phyloP scores from a whole-genome alignment of 1,284 basidiomycete species.

The Microbotryomycetes sp. region DNA sequence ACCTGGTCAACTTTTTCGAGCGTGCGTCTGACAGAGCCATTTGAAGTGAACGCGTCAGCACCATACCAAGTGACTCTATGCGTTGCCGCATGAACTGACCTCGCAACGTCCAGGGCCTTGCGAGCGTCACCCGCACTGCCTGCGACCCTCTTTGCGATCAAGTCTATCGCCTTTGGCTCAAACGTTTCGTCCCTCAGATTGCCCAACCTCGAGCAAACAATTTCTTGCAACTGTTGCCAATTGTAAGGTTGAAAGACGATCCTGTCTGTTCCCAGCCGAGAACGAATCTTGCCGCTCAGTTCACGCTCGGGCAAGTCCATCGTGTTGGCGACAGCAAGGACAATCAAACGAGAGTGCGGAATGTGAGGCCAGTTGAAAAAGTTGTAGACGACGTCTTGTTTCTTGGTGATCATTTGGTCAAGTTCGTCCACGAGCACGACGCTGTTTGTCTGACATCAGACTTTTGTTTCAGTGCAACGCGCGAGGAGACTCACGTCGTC shows the following conservation, averaged over 20 bases:
- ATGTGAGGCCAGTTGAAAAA: conserved; percentile 99
- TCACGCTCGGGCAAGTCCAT: conserved; percentile 95
- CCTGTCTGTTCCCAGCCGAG: conserved; percentile 75
- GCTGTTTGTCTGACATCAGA: conserved; percentile 46
- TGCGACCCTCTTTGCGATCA: conserved; percentile 85
- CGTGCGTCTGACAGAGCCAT: conserved; percentile 53
- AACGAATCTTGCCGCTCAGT: conserved; percentile 84
- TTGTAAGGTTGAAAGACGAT: conserved; percentile 93
- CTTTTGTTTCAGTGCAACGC: too few species aligned
- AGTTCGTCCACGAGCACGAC: conserved; percentile 97
- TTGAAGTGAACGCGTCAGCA: not conserved
- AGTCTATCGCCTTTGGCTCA: conserved; percentile 65
- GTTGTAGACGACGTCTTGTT: conserved; percentile 98
- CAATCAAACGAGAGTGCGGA: conserved; percentile 74
- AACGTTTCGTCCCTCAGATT: conserved; percentile 52
- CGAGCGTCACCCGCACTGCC: conserved; percentile 92
- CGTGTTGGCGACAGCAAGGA: conserved; percentile 95
- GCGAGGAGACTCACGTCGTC: conserved; percentile 30
- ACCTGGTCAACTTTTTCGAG: conserved; percentile 51
- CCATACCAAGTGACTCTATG: not conserved
- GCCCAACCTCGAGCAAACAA: conserved; percentile 64
- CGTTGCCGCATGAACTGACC: conserved; percentile 45
- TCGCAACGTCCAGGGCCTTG: conserved; percentile 85
- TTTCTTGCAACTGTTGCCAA: conserved; percentile 69
- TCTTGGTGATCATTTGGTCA: conserved; percentile 88